Percentiles rank a stretch among this genome's conserved stretches.
Evolutionary conservation across 352 stramenopile genomes (phyloP).

Genomic region (Phytophthora palmivora): DNA sequence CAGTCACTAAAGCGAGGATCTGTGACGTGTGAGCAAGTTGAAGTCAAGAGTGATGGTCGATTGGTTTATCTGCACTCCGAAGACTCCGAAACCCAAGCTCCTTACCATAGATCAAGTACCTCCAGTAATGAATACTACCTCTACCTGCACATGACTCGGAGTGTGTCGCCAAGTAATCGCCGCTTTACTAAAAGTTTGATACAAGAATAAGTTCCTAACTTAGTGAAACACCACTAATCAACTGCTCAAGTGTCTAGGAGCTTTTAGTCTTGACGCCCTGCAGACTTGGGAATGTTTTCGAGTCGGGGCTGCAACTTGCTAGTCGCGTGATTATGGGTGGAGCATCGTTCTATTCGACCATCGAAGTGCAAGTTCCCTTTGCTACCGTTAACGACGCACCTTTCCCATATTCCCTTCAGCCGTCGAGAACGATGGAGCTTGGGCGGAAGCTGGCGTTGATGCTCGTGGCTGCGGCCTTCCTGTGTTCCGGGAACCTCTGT

Average conservation of each 20-base stretch:
- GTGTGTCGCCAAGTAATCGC: no score
- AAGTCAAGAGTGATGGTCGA: constrained; percentile 34
- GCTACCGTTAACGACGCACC: neutral
- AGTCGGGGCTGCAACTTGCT: neutral
- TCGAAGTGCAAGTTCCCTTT: constrained; percentile 21
- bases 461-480: constrained; percentile 64
- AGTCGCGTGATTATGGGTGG: constrained; percentile 1
- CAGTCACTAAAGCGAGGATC: constrained; percentile 11
- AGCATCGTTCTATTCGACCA: constrained; percentile 19
- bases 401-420: neutral
- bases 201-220: no score
- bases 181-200: no score
- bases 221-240: no score
- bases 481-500: constrained; percentile 82
- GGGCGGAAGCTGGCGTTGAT: constrained; percentile 54
- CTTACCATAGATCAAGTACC: no score
- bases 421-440: constrained; percentile 30
- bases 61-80: constrained; percentile 8
- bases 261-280: no score
- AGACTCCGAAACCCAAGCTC: no score
- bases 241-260: no score
- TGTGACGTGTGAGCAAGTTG: constrained; percentile 17
- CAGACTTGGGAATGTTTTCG: neutral
- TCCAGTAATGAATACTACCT: no score
- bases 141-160: no score